Evolutionary conservation across 345 rosid genomes (phyloP).

Genomic region (Gossypium turneri): DNA sequence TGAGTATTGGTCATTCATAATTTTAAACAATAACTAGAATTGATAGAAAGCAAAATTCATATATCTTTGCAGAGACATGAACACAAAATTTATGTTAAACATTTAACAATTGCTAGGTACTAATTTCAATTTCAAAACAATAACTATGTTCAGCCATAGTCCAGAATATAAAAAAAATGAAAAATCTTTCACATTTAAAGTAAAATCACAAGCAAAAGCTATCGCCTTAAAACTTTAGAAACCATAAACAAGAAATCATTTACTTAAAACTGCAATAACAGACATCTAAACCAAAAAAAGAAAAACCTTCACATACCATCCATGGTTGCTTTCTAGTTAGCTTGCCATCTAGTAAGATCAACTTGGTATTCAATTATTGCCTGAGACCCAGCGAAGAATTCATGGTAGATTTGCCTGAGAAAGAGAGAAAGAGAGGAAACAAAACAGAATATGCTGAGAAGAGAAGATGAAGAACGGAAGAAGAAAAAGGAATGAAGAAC

Average conservation of each 20-base stretch:
- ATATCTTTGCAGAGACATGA: not conserved
- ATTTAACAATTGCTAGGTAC: not conserved
- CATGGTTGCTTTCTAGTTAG: conserved; percentile 30
- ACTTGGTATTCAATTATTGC: not conserved
- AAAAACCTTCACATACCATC: conserved; percentile 36
- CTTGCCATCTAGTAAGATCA: not conserved
- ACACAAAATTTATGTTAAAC: not conserved
- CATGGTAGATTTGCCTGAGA: too few species aligned
- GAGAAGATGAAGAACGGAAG: too few species aligned
- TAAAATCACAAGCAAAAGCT: not conserved
- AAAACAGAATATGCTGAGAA: too few species aligned
- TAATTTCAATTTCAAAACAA: not conserved
- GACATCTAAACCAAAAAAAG: not conserved
- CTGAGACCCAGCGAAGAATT: too few species aligned
- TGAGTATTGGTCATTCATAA: not conserved
- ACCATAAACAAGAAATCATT: not conserved
- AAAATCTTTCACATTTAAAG: not conserved
- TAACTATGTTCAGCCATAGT: not conserved
- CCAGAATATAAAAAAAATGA: not conserved
- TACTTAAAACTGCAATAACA: not conserved
- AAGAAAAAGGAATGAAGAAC: too few species aligned
- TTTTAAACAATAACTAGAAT: not conserved
- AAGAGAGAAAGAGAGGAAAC: too few species aligned
- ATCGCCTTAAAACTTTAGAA: not conserved
- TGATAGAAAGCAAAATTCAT: not conserved